Conservation (phyloP, 352 stramenopile species). For the Hyaloperonospora brassicae region DNA sequence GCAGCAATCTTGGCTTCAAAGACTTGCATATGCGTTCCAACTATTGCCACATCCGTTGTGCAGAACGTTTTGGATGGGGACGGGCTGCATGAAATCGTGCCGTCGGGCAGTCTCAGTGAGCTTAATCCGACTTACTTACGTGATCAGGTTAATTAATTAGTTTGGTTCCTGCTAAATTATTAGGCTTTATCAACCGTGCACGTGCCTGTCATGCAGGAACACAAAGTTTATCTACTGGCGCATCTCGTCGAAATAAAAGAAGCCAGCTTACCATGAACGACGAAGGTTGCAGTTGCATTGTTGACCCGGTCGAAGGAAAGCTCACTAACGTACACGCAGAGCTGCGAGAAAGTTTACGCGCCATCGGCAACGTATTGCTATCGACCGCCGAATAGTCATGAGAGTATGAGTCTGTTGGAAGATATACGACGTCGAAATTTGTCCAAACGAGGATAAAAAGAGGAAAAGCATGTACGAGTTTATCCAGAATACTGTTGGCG, state of each 20-base stretch:
- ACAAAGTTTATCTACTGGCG: conserved; percentile 91
- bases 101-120: conserved; percentile 44
- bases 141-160: conserved; percentile 45
- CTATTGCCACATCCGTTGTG: not conserved
- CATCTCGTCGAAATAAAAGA: conserved; percentile 78
- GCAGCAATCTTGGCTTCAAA: not conserved
- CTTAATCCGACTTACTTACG: conserved; percentile 88
- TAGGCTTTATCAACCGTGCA: not conserved
- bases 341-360: conserved; percentile 77
- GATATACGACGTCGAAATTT: conserved; percentile 82
- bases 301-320: conserved; percentile 89
- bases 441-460: conserved; percentile 27
- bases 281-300: conserved; percentile 73
- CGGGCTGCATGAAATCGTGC: conserved; percentile 53
- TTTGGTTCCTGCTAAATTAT: not conserved
- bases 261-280: conserved; percentile 54
- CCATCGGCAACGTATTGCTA: conserved; percentile 59
- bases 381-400: conserved; percentile 63
- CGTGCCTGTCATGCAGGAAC: conserved; percentile 19
- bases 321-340: conserved; percentile 86
- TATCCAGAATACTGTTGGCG: no score
- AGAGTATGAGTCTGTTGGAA: conserved; percentile 67
- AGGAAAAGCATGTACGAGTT: not conserved
- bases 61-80: conserved; percentile 86
- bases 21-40: conserved; percentile 3